Base-by-base conservation (phyloP, 352 stramenopile genomes). In the Phytophthora kernoviae region DNA sequence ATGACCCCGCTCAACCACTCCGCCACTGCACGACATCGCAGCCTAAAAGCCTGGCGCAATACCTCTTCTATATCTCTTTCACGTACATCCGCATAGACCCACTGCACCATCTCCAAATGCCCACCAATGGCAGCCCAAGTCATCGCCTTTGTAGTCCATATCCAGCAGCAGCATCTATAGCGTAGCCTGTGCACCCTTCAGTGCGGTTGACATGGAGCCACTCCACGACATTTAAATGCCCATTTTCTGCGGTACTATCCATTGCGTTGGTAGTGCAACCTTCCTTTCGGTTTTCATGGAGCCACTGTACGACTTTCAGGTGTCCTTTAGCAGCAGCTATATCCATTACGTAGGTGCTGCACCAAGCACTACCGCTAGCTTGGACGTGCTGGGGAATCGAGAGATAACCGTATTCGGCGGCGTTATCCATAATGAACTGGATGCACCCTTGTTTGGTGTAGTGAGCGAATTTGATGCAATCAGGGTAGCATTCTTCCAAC, bases 251-350 rank as follows among this genome's bases (percentile, higher is more conserved):
- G 15, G 58, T 50, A 46, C 51, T 52, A 15, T 67, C 51, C 51
- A 67, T 67, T 36, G 58, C 37, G 24, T 55, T 42, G n/a, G n/a
- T n/a, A n/a, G n/a, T n/a, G n/a, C n/a, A n/a, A n/a, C n/a, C n/a
- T n/a, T n/a, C n/a, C n/a, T n/a, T n/a, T n/a, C n/a, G n/a, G n/a
- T 65, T 54, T 15, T 65, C 58, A 7, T 58, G 58, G 11, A 60
- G 49, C n/a, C 57, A 65, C 2, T 42, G 58, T 1, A 65, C 58
- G 17, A 65, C 43, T 0, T 32, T 41, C 36, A 65, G 58, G 27
- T 65, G 41, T 24, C 50, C 58, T 10, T 65, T 60, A 15, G 41
- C 24, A 34, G 58, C 49, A 17, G 49, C 49, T 34, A 17, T 15
- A 14, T 9, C 17, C 17, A 65, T 36, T n/a, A n/a, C n/a, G n/a